Conservation (phyloP, 495 filamentous ascomycete genomes). For the Bryoglossum gracile region DNA sequence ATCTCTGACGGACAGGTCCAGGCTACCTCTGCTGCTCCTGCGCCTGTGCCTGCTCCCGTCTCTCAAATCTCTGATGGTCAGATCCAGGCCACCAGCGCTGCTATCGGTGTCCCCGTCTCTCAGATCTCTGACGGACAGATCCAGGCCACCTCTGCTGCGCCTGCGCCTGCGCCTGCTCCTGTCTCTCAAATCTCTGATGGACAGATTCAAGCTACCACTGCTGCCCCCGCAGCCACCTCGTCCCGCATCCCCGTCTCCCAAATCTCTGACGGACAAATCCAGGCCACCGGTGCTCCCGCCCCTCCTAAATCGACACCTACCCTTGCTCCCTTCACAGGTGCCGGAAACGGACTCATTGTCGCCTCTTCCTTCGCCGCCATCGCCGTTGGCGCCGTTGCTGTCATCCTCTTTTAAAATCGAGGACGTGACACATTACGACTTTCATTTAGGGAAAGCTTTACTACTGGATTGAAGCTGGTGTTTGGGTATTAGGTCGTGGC, state of each 20-base stretch:
- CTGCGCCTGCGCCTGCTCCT: not conserved
- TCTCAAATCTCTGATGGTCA: slow-evolving; percentile 31
- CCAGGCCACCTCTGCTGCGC: slow-evolving; percentile 6
- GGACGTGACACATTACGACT: too few species aligned
- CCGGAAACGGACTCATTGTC: slow-evolving; percentile 2
- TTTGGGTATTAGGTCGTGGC: not conserved
- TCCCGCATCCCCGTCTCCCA: slow-evolving; percentile 3
- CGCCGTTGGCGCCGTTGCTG: slow-evolving; percentile 15
- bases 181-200: slow-evolving; percentile 8
- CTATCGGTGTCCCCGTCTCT: slow-evolving; percentile 1
- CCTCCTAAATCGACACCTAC: slow-evolving; percentile 8
- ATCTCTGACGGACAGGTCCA: slow-evolving; percentile 31
- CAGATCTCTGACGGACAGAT: slow-evolving; percentile 7
- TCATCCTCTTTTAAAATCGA: slow-evolving; percentile 21
- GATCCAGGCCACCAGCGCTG: slow-evolving; percentile 22
- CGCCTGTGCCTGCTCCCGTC: not conserved
- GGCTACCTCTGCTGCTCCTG: slow-evolving; percentile 16
- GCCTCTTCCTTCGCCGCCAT: slow-evolving; percentile 9
- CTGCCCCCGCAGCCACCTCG: not conserved
- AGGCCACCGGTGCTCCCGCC: slow-evolving; percentile 10
- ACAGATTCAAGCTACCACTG: slow-evolving; percentile 7
- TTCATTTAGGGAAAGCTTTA: too few species aligned
- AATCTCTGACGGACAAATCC: slow-evolving; percentile 16
- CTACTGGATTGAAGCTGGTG: not conserved
- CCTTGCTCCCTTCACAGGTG: slow-evolving; percentile 6